A percentile compares a stretch with the other conserved stretches of the same genome.
phyloP scores from a whole-genome alignment of 2,329 filamentous ascomycete species.

The Paracorniculantispora psalliotae region DNA sequence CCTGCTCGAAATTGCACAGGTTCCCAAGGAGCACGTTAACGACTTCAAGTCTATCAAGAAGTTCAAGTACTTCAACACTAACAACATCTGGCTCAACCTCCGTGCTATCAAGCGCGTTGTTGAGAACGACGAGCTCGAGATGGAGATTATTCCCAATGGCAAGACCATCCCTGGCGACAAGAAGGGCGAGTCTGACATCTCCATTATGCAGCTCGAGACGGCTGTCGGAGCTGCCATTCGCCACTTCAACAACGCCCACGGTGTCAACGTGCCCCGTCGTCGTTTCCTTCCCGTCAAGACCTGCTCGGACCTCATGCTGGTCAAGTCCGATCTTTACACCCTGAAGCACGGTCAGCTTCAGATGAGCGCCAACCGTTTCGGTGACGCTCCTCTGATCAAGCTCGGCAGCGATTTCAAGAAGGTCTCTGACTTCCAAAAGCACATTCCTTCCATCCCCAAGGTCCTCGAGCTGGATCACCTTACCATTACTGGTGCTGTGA shows the following conservation, averaged over 20 bases:
- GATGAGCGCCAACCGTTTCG: constrained; percentile 94
- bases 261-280: constrained; percentile 95
- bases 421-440: constrained; percentile 92
- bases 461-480: constrained; percentile 91
- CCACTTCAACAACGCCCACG: constrained; percentile 97
- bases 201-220: constrained; percentile 96
- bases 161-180: constrained; percentile 98
- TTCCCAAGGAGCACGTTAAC: constrained; percentile 99
- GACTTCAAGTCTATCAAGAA: constrained; percentile 99
- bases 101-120: constrained; percentile 97
- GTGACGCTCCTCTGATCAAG: constrained; percentile 96
- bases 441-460: constrained; percentile 82
- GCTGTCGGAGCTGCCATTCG: constrained; percentile 97
- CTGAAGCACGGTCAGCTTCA: constrained; percentile 97
- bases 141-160: constrained; percentile 99
- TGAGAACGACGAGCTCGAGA: constrained; percentile 95
- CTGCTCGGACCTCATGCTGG: constrained; percentile 97
- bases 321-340: constrained; percentile 99
- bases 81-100: constrained; percentile 99
- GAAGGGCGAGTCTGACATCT: constrained; percentile 98
- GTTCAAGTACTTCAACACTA: constrained; percentile 99
- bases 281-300: constrained; percentile 99
- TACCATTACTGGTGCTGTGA: constrained; percentile 95
- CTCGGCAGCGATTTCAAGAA: constrained; percentile 99
- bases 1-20: constrained; percentile 96